phyloP scores from a whole-genome alignment of 2,329 filamentous ascomycete species.

The Byssoonygena ceratinophila region DNA sequence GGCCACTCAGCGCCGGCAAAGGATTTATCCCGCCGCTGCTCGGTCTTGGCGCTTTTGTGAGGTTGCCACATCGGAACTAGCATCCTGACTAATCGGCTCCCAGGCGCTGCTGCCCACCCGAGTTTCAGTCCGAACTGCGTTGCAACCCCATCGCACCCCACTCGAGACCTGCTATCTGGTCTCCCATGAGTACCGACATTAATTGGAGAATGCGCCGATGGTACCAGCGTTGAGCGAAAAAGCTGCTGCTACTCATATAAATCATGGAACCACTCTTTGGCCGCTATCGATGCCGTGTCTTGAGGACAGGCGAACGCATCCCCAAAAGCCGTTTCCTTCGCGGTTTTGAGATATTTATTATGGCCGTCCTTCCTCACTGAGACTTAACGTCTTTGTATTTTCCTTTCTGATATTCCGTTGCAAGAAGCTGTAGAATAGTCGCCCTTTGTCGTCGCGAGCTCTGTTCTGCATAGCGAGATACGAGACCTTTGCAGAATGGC shows the following conservation, averaged over 20 bases:
- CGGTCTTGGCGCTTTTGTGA: not conserved
- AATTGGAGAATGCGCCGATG: constrained; percentile 1
- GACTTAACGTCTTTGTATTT: not conserved
- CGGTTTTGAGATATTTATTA: not conserved
- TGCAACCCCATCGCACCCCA: not conserved
- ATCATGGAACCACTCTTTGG: not conserved
- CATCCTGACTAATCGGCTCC: not conserved
- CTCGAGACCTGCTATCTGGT: not conserved
- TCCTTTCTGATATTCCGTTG: not conserved
- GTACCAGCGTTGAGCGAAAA: not conserved
- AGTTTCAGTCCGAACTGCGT: not conserved
- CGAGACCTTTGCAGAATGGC: not conserved
- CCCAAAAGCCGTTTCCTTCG: not conserved
- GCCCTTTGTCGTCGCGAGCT: not conserved
- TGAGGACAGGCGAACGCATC: not conserved
- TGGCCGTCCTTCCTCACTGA: not conserved
- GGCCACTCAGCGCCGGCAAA: not conserved
- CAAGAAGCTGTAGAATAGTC: not conserved
- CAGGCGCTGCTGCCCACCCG: not conserved
- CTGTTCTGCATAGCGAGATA: not conserved
- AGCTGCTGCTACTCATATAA: not conserved
- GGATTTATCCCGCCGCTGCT: not conserved
- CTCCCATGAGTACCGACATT: constrained; percentile 2
- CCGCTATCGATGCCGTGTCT: constrained; percentile 3
- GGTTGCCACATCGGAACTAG: not conserved